phyloP scores from a whole-genome alignment of 352 stramenopile genomes.

The Saprolegnia parasitica region DNA sequence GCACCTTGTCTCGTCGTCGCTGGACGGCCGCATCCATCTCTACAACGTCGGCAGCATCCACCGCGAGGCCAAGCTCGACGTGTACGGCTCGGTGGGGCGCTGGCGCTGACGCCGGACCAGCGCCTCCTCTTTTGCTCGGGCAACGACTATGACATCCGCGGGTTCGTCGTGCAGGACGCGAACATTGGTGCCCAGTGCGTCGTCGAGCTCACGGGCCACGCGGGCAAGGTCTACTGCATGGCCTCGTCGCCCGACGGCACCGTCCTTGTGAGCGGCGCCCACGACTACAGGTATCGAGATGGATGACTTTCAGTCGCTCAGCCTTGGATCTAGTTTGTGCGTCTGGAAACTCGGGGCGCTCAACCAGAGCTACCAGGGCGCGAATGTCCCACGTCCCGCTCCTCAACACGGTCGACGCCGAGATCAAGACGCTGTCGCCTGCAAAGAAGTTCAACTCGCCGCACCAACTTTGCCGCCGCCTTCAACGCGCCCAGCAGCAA shows the following conservation, averaged over 20 bases:
- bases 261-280: constrained; percentile 25
- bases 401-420: constrained; percentile 16
- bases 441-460: constrained; percentile 20
- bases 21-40: constrained; percentile 26
- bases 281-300: constrained; percentile 29
- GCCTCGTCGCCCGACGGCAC: constrained; percentile 22
- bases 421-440: constrained; percentile 13
- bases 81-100: constrained; percentile 27
- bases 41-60: constrained; percentile 29
- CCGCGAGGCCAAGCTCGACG: constrained; percentile 26
- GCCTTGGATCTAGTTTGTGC: constrained; percentile 15
- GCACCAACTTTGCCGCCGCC: constrained; percentile 18
- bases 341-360: constrained; percentile 21
- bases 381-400: constrained; percentile 17
- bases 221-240: constrained; percentile 28
- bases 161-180: constrained; percentile 23
- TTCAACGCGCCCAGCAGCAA: constrained; percentile 6
- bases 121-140: constrained; percentile 29
- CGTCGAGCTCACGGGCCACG: constrained; percentile 24
- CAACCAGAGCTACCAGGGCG: constrained; percentile 26
- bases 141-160: constrained; percentile 29
- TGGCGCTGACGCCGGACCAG: constrained; percentile 16
- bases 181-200: constrained; percentile 14
- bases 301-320: too few relatives aligned
- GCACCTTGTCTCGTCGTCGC: constrained; percentile 25